These are phyloP conservation scores for Asclepias syriaca DNA, from an alignment of 257 asterid genomes.

Conservation along the genomic window DNA sequence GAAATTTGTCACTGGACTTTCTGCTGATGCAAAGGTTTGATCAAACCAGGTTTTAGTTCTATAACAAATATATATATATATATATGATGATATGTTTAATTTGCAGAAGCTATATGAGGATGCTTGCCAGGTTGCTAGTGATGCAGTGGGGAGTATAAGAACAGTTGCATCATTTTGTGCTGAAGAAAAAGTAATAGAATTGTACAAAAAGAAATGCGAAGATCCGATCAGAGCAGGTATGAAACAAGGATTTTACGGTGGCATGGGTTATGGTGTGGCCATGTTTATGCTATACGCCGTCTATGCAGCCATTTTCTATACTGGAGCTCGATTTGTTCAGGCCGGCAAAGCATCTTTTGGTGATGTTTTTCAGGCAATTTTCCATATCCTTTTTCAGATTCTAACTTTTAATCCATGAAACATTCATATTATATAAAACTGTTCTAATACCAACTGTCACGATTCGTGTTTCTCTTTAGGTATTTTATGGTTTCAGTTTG, in stretches of 20 bases:
- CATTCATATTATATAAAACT: no score
- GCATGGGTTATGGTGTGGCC: slow-evolving; percentile 51
- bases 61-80: no score
- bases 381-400: no score
- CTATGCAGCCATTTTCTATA: slow-evolving; percentile 53
- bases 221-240: slow-evolving; percentile 38
- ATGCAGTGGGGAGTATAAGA: slow-evolving; percentile 58
- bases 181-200: slow-evolving; percentile 49
- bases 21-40: slow-evolving; percentile 53
- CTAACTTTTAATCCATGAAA: no score
- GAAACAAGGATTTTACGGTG: slow-evolving; percentile 46
- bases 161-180: slow-evolving; percentile 72
- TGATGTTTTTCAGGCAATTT: slow-evolving; percentile 50
- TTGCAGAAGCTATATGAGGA: slow-evolving; percentile 54
- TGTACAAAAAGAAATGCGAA: slow-evolving; percentile 45
- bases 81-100: neutral
- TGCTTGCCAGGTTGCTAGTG: slow-evolving; percentile 59
- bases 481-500: slow-evolving; percentile 48
- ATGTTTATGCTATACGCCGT: slow-evolving; percentile 41
- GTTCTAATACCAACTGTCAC: no score
- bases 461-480: slow-evolving; percentile 23
- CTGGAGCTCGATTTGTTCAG: slow-evolving; percentile 56
- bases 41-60: no score
- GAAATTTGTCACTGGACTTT: slow-evolving; percentile 44
- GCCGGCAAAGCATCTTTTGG: slow-evolving; percentile 44